Base-by-base conservation (phyloP, 345 rosid genomes). In the Moringa oleifera region DNA sequence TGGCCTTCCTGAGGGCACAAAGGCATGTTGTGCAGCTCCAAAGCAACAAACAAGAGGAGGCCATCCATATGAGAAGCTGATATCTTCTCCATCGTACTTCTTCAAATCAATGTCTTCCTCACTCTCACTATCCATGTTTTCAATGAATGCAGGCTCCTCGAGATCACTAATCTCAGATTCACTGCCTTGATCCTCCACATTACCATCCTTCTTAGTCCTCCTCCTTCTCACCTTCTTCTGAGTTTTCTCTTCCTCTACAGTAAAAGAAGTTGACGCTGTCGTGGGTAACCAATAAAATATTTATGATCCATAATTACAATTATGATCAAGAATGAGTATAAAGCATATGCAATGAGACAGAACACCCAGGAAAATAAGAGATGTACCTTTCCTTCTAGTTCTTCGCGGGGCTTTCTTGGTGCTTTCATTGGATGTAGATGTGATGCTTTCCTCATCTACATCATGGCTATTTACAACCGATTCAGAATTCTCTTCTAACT, bases 41-140 rank as follows among this genome's bases (percentile, higher is more conserved):
- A 92, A 92, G 77, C 98, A 92, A 69, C 98, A 92, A 65, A 92
- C 93, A 23, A 92, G 92, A 21, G 96, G 92, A 70, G 98, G 98
- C 96, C 92, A 92, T 47, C 93, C 93, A 62, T 87, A 87, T 0
- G 93, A 78, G 49, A 61, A 75, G 70, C 87, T 84, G 61, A 89
- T 78, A 67, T 87, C 97, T 55, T 85, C 91, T 69, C 81, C 77
- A 18, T 72, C 86, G 36, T 80, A 78, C 66, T 71, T 83, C 23
- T 55, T 81, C 69, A 89, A 61, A 51, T 84, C 93, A 49, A 80
- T 76, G 55, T 89, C 95, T 51, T 71, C 76, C 45, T 81, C 84
- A 59, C 80, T 83, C 76, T 79, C 91, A 3, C 75, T 74, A 73
- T 77, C 89, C 52, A 63, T 37, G 68, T 45, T 77, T 23, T 67